Percentiles rank a stretch among this genome's conserved stretches.
Evolutionary conservation across 2,329 filamentous ascomycete species (phyloP).

Genomic region (Colletotrichum neosansevieriae): DNA sequence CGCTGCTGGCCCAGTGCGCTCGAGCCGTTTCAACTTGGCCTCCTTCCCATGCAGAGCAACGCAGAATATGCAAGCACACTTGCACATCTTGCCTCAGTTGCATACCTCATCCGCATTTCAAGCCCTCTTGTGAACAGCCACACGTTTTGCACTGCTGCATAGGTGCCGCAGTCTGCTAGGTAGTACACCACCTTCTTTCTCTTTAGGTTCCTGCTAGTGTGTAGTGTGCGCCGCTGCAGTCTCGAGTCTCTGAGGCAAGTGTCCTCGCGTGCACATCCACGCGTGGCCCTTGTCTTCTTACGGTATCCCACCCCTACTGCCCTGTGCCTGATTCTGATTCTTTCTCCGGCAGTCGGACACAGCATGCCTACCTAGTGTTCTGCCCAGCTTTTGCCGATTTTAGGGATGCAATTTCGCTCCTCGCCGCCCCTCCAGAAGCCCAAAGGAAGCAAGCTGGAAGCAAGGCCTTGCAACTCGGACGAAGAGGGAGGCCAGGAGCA

Average conservation of each 20-base stretch:
- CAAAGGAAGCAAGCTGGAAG: constrained; percentile 29
- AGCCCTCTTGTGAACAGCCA: not conserved
- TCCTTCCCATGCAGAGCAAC: constrained; percentile 29
- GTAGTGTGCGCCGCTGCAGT: constrained; percentile 11
- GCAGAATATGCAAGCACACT: constrained; percentile 28
- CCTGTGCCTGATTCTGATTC: constrained; percentile 36
- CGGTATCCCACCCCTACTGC: constrained; percentile 21
- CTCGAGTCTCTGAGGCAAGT: not conserved
- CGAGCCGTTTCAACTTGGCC: constrained; percentile 38
- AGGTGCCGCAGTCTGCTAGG: too few relatives aligned
- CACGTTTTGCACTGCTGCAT: not conserved
- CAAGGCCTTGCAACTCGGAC: constrained; percentile 21
- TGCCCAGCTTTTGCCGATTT: constrained; percentile 25
- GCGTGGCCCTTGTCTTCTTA: constrained; percentile 30
- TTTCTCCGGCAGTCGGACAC: constrained; percentile 36
- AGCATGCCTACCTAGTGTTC: constrained; percentile 33
- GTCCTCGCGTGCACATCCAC: not conserved
- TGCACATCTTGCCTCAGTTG: constrained; percentile 27
- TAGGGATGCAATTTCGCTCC: constrained; percentile 32
- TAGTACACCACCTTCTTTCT: not conserved
- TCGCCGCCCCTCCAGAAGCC: constrained; percentile 22
- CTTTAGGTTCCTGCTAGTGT: constrained; percentile 17
- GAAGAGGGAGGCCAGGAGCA: constrained; percentile 1
- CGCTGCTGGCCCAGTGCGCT: constrained; percentile 26
- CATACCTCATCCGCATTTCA: constrained; percentile 12